Base-by-base conservation (phyloP, 1,284 basidiomycete genomes). In the Moesziomyces sp. region DNA sequence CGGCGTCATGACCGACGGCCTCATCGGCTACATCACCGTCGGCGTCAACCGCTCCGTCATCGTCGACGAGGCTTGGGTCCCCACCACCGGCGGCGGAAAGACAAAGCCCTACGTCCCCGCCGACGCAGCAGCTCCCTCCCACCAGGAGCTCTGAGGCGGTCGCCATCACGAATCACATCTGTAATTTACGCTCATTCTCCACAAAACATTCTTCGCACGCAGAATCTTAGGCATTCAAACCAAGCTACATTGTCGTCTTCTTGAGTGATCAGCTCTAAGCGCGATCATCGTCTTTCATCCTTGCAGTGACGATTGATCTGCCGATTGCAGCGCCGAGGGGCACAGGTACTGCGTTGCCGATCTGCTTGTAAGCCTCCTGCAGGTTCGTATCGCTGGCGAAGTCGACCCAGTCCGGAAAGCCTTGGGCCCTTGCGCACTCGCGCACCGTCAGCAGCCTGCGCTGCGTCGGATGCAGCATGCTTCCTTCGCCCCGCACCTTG, bases 11-110 rank as follows among this genome's bases (percentile, higher is more conserved):
- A 80, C 83, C 60, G 85, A 86, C 58, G 86, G 86, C 19, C 69
- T 86, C 40, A 84, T 86, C 53, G 86, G 85, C 18, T 86, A 85
- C 77, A 83, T 86, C 62, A 86, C 85, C 43, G 74, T 86, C 45
- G 85, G 84, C 43, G 77, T 85, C 50, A 83, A 84, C 66, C 76
- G 74, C 45, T 69, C 60, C n/a, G 77, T 76, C 19, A 49, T 58
- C 18, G 72, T 76, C 24, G 72, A 70, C 49, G 70, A 62, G 45
- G 52, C 49, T 24, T 80, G 78, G 78, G 69, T 72, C 16, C 78
- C 78, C 13, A 56, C 65, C 40, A 63, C 55, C 24, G 78, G 78
- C 35, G 52, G 52, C 23, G 76, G 70, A 18, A 63, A 61, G 56
- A 64, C 69, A 49, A 69, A 69, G 56, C 66, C 66, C 47, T 69